Evolutionary conservation across 1,139 yeast species (phyloP), one percentile per base, ranked within the genome.

Genomic region (Magnusiomyces sp.): DNA sequence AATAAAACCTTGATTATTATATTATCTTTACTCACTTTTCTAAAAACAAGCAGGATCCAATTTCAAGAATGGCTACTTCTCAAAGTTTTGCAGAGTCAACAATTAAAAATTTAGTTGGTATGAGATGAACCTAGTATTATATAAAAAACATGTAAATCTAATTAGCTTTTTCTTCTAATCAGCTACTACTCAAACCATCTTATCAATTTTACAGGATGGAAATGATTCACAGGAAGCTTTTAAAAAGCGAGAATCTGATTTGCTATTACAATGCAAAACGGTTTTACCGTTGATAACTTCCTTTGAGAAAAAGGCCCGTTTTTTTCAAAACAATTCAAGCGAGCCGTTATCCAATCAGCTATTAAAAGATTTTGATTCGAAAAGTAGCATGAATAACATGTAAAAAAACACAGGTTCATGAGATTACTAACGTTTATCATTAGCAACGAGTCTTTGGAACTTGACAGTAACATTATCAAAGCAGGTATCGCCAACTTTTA

Each of bases 251-350:
- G 45, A 33, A 10, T 19, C 37, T 6, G 46, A 43, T 34, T 10
- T 43, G 6, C 20, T 43, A 13, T 14, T 43, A 10, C 54, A 52
- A 36, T 52, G 54, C 42, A 47, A 52, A 36, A 52, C 50, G 7
- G 45, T 45, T 2, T 46, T 52, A 2, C 54, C 54, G 11, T 39
- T 52, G 33, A 52, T 51, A 5, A 45, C 29, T 5, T 52, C 54
- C 1, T 52, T 49, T 40, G 54, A 52, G 40, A 52, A 47, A 36
- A 41, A 48, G 37, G 39, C 49, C n/a, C 43, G 41, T 10, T n/a
- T 20, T 19, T 19, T 20, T n/a, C 44, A 34, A 16, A 31, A 16
- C 1, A 45, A 29, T n/a, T 34, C 48, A n/a, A 32, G n/a, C 3
- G 48, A 45, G 5, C 31, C 27, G 5, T 17, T 40, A 17, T 34